phyloP scores from a whole-genome alignment of 345 rosid species.

The Brassica incana region DNA sequence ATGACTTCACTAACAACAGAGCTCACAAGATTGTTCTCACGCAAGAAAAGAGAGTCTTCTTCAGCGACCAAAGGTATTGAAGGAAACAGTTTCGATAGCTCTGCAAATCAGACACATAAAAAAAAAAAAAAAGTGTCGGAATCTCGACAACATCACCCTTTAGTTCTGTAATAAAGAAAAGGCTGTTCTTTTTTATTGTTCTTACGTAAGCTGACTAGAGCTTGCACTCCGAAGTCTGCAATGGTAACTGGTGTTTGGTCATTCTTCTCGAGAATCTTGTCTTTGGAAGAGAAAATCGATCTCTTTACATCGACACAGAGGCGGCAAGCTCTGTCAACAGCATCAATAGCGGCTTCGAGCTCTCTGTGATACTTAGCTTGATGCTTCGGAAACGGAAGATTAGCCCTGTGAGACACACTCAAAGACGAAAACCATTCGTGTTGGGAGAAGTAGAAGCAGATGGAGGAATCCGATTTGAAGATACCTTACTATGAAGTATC shows the following conservation, averaged over 20 bases:
- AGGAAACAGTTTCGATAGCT: slow-evolving; percentile 73
- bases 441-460: no score
- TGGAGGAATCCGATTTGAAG: background rate
- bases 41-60: slow-evolving; percentile 77
- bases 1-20: slow-evolving; percentile 61
- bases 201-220: slow-evolving; percentile 77
- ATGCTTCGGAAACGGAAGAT: slow-evolving; percentile 60
- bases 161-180: slow-evolving; percentile 1
- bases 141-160: slow-evolving; percentile 4
- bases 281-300: slow-evolving; percentile 46
- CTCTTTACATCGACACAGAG: slow-evolving; percentile 71
- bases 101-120: slow-evolving; percentile 40
- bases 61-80: slow-evolving; percentile 90
- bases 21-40: slow-evolving; percentile 63
- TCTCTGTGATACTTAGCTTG: slow-evolving; percentile 70
- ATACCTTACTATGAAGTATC: slow-evolving; percentile 51
- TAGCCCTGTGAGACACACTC: slow-evolving; percentile 41
- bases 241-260: slow-evolving; percentile 82
- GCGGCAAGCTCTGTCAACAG: slow-evolving; percentile 77
- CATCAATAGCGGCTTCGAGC: slow-evolving; percentile 68
- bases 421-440: background rate
- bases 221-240: slow-evolving; percentile 94
- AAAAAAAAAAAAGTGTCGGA: background rate
- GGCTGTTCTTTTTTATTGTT: no score
- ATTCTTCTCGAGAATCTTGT: slow-evolving; percentile 68